phyloP scores from a whole-genome alignment of 1,284 basidiomycete genomes.

The Cryptococcus depauperatus region DNA sequence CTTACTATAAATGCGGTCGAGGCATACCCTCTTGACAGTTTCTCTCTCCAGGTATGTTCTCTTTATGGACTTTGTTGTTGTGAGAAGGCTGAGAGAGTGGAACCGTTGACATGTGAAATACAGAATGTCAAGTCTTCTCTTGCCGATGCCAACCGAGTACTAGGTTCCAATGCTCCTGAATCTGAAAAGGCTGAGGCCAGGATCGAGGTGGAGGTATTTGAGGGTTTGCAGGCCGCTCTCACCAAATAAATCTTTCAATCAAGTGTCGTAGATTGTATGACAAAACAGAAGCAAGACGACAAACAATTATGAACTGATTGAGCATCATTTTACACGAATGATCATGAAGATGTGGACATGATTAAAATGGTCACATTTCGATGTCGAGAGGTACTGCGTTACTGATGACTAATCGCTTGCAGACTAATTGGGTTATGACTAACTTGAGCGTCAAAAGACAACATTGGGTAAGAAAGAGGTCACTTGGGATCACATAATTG shows the following conservation, averaged over 20 bases:
- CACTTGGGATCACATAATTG: too few species aligned
- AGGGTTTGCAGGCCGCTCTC: constrained; percentile 78
- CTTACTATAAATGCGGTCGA: constrained; percentile 96
- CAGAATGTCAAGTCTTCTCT: constrained; percentile 86
- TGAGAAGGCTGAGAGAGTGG: too few species aligned
- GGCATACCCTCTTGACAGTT: constrained; percentile 85
- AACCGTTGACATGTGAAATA: not conserved
- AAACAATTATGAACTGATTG: too few species aligned
- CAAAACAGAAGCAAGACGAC: not conserved
- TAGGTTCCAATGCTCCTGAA: constrained; percentile 74
- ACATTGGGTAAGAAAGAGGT: too few species aligned
- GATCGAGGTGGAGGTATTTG: constrained; percentile 93
- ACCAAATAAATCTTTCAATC: constrained; percentile 41
- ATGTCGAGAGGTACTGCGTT: too few species aligned
- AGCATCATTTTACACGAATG: too few species aligned
- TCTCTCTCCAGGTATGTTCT: constrained; percentile 40
- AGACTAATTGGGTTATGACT: too few species aligned
- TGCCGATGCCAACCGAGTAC: constrained; percentile 78
- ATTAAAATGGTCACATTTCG: too few species aligned
- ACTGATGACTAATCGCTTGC: too few species aligned
- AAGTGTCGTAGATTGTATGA: not conserved
- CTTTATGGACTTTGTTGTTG: too few species aligned
- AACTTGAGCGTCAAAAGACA: too few species aligned
- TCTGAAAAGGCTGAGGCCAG: constrained; percentile 89
- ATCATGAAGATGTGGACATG: too few species aligned